These are phyloP conservation scores for Cephaloascus fragrans DNA, from an alignment of 805 yeast species.

Conservation along the genomic window DNA sequence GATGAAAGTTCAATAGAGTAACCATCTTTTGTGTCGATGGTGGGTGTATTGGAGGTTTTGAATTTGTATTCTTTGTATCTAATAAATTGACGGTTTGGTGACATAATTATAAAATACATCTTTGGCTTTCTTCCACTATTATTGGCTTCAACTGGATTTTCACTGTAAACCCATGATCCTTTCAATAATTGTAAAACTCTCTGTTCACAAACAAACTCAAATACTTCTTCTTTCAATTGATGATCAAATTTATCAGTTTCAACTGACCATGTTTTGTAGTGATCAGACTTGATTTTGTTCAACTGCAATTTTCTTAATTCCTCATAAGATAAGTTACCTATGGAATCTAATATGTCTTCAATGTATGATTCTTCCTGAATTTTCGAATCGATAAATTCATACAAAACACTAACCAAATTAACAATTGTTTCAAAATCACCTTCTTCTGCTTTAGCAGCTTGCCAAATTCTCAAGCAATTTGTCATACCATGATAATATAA, in stretches of 20 bases:
- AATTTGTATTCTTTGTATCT: slow-evolving; percentile 50
- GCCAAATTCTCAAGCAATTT: slow-evolving; percentile 56
- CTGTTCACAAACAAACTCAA: slow-evolving; percentile 67
- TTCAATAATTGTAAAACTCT: slow-evolving; percentile 59
- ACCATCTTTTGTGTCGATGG: slow-evolving; percentile 48
- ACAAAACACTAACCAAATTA: slow-evolving; percentile 29
- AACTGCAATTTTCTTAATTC: slow-evolving; percentile 49
- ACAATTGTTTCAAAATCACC: slow-evolving; percentile 44
- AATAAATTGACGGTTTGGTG: slow-evolving; percentile 56
- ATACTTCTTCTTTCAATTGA: slow-evolving; percentile 44
- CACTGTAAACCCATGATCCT: slow-evolving; percentile 76
- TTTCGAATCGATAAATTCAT: slow-evolving; percentile 13
- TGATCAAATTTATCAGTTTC: slow-evolving; percentile 39
- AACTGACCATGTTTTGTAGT: slow-evolving; percentile 31
- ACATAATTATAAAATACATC: slow-evolving; percentile 47
- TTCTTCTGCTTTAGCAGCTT: slow-evolving; percentile 42
- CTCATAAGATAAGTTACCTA: slow-evolving; percentile 32
- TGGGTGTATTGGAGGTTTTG: slow-evolving; percentile 39
- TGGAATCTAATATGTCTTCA: slow-evolving; percentile 35
- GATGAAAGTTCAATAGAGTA: slow-evolving; percentile 40
- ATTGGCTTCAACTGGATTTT: slow-evolving; percentile 30
- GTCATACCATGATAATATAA: slow-evolving; percentile 49
- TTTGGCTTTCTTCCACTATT: slow-evolving; percentile 15
- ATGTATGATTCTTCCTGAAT: slow-evolving; percentile 8
- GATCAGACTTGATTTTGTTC: slow-evolving; percentile 22